A percentile compares a stretch with the other conserved stretches of the same genome.
phyloP scores from a whole-genome alignment of 2,329 filamentous ascomycete genomes.

The Penicillium sp. region DNA sequence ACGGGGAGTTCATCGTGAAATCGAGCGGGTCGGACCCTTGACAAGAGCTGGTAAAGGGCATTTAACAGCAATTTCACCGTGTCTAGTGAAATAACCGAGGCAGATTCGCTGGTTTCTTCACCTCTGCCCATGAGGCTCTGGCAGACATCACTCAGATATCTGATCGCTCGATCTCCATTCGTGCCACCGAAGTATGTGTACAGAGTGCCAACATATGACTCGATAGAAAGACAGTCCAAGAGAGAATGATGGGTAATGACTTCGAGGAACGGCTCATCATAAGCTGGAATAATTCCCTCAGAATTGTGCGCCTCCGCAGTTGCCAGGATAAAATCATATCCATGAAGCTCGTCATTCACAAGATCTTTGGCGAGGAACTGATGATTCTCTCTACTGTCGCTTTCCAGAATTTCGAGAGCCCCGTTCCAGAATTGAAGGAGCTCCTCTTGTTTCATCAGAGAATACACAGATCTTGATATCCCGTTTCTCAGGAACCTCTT shows the following conservation, averaged over 20 bases:
- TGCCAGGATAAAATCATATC: slow-evolving; percentile 7
- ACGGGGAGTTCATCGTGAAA: slow-evolving; percentile 4
- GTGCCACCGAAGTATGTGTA: slow-evolving; percentile 8
- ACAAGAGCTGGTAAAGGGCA: slow-evolving; percentile 6
- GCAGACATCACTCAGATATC: slow-evolving; percentile 6
- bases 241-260: slow-evolving; percentile 12
- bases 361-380: slow-evolving; percentile 10
- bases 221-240: slow-evolving; percentile 9
- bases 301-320: background rate
- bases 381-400: slow-evolving; percentile 7
- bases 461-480: background rate
- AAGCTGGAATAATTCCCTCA: background rate
- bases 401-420: slow-evolving; percentile 10
- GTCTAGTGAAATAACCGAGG: background rate
- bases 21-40: slow-evolving; percentile 4
- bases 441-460: background rate
- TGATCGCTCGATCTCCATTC: slow-evolving; percentile 15
- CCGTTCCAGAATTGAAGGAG: slow-evolving; percentile 6
- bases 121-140: background rate
- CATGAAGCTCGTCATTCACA: slow-evolving; percentile 3
- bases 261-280: slow-evolving; percentile 9
- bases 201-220: slow-evolving; percentile 13
- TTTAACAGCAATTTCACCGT: slow-evolving; percentile 9
- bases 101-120: background rate
- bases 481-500: slow-evolving; percentile 4